Evolutionary conservation across 1,284 basidiomycete genomes (phyloP).

Genomic region (Meira nashicola): DNA sequence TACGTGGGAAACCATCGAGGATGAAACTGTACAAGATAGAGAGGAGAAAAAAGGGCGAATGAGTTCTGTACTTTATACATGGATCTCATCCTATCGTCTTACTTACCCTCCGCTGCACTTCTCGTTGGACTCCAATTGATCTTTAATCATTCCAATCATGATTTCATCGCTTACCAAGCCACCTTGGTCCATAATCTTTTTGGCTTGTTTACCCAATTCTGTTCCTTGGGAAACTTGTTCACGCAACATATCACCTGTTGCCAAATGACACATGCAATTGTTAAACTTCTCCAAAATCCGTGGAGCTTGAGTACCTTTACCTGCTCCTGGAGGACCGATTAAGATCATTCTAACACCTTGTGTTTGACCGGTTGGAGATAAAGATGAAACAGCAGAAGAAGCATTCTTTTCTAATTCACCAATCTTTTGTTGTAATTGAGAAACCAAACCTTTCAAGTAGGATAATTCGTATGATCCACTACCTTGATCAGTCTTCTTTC

Average conservation of each 20-base stretch:
- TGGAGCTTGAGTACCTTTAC: slow-evolving; percentile 98
- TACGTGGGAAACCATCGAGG: slow-evolving; percentile 95
- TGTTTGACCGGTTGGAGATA: slow-evolving; percentile 7
- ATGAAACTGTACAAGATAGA: slow-evolving; percentile 68
- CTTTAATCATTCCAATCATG: slow-evolving; percentile 94
- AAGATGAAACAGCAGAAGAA: slow-evolving; percentile 2
- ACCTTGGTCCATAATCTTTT: slow-evolving; percentile 93
- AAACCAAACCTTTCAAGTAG: slow-evolving; percentile 49
- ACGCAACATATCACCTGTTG: slow-evolving; percentile 96
- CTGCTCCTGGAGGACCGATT: slow-evolving; percentile 92
- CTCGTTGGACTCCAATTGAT: slow-evolving; percentile 89
- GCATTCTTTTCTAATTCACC: slow-evolving; percentile 29
- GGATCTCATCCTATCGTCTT: background rate
- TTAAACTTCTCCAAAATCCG: slow-evolving; percentile 80
- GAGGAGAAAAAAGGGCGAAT: background rate
- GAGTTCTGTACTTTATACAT: background rate
- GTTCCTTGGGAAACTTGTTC: slow-evolving; percentile 88
- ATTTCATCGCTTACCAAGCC: slow-evolving; percentile 93
- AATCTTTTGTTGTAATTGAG: slow-evolving; percentile 50
- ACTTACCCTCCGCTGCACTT: slow-evolving; percentile 87
- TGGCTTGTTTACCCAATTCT: slow-evolving; percentile 79
- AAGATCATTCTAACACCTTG: slow-evolving; percentile 69
- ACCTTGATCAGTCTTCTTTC: slow-evolving; percentile 6
- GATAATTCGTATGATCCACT: slow-evolving; percentile 27
- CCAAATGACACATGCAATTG: slow-evolving; percentile 86